Evolutionary conservation across 2,329 filamentous ascomycete genomes (phyloP).

Genomic region (Paecilomyces dactylethromorphus): DNA sequence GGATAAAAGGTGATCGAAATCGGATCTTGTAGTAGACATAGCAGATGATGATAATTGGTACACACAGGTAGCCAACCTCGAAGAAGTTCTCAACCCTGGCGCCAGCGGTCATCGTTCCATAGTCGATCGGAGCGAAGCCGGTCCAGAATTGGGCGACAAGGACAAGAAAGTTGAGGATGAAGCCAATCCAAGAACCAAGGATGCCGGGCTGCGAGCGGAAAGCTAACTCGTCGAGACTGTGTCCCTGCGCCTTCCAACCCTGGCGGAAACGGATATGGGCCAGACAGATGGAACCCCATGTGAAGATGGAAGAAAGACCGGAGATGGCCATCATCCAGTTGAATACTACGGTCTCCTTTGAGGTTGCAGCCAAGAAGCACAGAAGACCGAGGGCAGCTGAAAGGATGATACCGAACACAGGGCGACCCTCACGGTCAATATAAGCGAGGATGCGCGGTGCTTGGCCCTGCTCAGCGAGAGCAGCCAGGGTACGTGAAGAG

Average conservation of each 20-base stretch:
- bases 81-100: constrained; percentile 63
- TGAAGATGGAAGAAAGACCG: constrained; percentile 67
- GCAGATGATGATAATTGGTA: constrained; percentile 50
- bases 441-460: constrained; percentile 72
- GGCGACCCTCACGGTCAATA: constrained; percentile 76
- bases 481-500: constrained; percentile 81
- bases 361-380: constrained; percentile 65
- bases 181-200: constrained; percentile 71
- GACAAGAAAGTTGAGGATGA: constrained; percentile 68
- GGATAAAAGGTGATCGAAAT: constrained; percentile 62
- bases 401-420: constrained; percentile 64
- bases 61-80: constrained; percentile 48
- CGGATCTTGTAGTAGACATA: constrained; percentile 72
- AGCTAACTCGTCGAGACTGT: constrained; percentile 68
- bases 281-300: constrained; percentile 79
- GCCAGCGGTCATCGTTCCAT: constrained; percentile 36
- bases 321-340: constrained; percentile 74
- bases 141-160: constrained; percentile 84
- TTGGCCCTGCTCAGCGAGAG: constrained; percentile 80
- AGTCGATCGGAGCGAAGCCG: constrained; percentile 67
- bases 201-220: constrained; percentile 76
- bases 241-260: constrained; percentile 67
- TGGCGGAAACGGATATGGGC: constrained; percentile 84
- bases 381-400: constrained; percentile 66
- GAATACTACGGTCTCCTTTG: constrained; percentile 57